Base-by-base conservation (phyloP, 306 rosid genomes). In the Trichosanthes truncata region DNA sequence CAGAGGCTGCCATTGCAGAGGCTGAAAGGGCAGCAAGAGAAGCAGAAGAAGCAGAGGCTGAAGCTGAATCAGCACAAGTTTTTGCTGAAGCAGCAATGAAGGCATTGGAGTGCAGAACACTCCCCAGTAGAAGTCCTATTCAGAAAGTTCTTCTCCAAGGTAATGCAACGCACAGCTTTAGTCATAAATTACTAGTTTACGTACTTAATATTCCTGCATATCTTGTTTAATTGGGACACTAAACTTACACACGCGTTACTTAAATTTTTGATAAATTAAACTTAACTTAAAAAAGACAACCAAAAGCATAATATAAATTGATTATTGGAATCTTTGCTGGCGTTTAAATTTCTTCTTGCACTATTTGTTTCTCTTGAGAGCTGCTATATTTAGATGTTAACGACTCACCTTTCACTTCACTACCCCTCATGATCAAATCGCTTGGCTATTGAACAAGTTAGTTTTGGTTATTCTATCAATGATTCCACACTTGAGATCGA, bases 1-100 rank as follows among this genome's bases (percentile, higher is more conserved):
- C 98, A 61, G 98, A 93, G 89, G 90, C 85, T 72, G 97, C 98
- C 84, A 93, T 93, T 66, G 92, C 91, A 48, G 91, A 86, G 84
- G 98, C 98, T 18, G 97, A 93, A 85, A 87, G 85, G 84, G 98
- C 98, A 74, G 98, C 96, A 75, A 89, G 87, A 83, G 97, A 93
- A 80, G 98, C 98, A 45, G 98, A 93, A 83, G 89, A 86, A 23
- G 96, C 96, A 31, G 98, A 93, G 88, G 97, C 92, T 7, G 98
- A 93, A 85, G 98, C 98, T 20, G 97, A 91, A 87, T 92, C 97
- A 33, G 93, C 98, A 48, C 91, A 88, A 80, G 91, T 90, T 79
- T 93, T 93, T 86, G 98, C 98, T 43, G 89, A 90, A 84, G 98
- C 98, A 72, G 97, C 96, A 83, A 84, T 79, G 89, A 93, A 86